Base-by-base conservation (phyloP, 2,329 filamentous ascomycete species). In the Neopestalotiopsis sp. region DNA sequence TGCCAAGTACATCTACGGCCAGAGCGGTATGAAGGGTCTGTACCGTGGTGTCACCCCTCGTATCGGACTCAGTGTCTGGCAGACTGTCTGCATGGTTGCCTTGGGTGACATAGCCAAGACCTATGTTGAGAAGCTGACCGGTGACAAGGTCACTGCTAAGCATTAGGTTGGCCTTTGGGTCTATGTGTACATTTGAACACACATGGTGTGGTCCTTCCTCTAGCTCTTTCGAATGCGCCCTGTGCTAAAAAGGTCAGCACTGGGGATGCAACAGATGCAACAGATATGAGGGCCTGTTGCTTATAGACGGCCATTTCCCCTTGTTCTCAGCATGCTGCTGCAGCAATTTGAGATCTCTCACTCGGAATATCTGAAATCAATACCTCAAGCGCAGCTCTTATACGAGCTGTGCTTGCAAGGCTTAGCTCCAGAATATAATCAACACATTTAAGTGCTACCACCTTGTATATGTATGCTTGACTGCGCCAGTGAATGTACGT, bases 41-140 rank as follows among this genome's bases (percentile, higher is more conserved):
- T 99, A 99, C 88, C 94, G 96, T 79, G 96, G 96, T 79, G 95
- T 99, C 73, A 88, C 94, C 75, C 96, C 96, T 76, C 92, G 96
- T 81, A 95, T 99, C 80, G 95, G 95, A 76, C 91, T 99, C 73
- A 92, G 96, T 80, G 90, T 99, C 85, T 99, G 96, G 96, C 96
- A 99, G 89, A 99, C 96, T 71, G 92, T 99, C 79, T 99, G 96
- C 89, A 99, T 99, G 96, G 96, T 99, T 84, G 96, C 95, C 79
- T 88, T 98, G 83, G 96, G 96, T 84, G 96, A 98, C 85, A 95
- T 97, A 94, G 89, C 89, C 71, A 91, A 91, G 84, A 84, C 83
- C 67, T 91, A 91, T 74, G 88, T 91, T 71, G 89, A 91, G 81
- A 89, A 89, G 80, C 70, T 91, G 79, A 91, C 89, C 63, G 89